Evolutionary conservation across 371 early-diverging fungal species (phyloP), one percentile per base, ranked within the genome.

Genomic region (Circinella minor): DNA sequence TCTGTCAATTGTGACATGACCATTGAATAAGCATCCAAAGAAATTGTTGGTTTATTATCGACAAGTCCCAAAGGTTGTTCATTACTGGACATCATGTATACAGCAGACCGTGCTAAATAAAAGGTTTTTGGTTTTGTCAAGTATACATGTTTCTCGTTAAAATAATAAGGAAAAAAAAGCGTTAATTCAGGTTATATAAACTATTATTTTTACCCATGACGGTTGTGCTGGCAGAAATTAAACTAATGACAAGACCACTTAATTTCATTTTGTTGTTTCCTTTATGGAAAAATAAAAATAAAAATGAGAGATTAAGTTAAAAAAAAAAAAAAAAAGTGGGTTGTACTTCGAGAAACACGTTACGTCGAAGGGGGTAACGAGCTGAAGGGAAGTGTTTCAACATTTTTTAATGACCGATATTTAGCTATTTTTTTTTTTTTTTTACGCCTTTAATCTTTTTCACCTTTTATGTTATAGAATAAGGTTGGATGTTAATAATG

Each of bases 21-120:
- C 68, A 69, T 63, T 1, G 75, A 75, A 57, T 71, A 75, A 6
- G 75, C 66, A 59, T 75, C 69, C 55, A 75, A 61, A n/a, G 71
- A 65, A 18, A 75, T 49, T 14, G 71, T 71, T 15, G 71, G 71
- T 20, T 59, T 54, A 14, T 59, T 54, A 14, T 59, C 47, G 27
- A 34, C 27, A 14, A 27, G 51, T 38, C 14, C 47, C 27, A 15
- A 39, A 34, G 47, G 46, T 37, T 48, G 49, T 36, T 63, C 55
- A 61, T 57, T 68, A 27, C 61, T 59, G 48, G 72, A 67, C 36
- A 65, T 63, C 63, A 74, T 49, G 43, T 74, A 74, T 13, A 74
- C 74, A 13, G 74, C 60, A n/a, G 74, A 74, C 67, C 70, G 66
- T 48, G 74, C 74, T 74, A 64, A 51, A 17, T 18, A 43, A 51